Evolutionary conservation across 202 grass and related monocot genomes (phyloP).

Genomic region (Cymbopogon flexuosus): DNA sequence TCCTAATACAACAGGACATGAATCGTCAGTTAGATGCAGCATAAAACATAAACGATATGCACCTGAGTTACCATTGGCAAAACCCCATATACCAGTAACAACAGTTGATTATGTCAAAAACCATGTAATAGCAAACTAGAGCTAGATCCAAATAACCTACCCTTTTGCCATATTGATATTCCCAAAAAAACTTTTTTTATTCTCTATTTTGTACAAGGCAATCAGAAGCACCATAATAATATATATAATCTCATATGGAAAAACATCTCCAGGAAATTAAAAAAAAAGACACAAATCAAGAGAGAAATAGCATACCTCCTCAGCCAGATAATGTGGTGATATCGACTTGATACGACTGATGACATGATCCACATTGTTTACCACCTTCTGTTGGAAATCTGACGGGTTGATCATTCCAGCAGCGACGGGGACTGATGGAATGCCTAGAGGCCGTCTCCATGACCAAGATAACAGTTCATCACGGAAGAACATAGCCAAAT

Average conservation of each 20-base stretch:
- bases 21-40: background rate
- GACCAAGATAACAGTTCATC: slow-evolving; percentile 98
- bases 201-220: background rate
- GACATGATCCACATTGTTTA: slow-evolving; percentile 79
- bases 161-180: background rate
- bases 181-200: background rate
- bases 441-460: slow-evolving; percentile 90
- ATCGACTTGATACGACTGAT: slow-evolving; percentile 76
- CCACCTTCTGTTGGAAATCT: slow-evolving; percentile 94
- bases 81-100: background rate
- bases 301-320: slow-evolving; percentile 57
- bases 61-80: background rate
- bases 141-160: background rate
- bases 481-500: slow-evolving; percentile 98
- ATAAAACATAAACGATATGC: background rate
- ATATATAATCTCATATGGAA: background rate
- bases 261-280: background rate
- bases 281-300: background rate
- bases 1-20: slow-evolving; percentile 48
- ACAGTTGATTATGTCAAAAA: background rate
- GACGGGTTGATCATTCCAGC: slow-evolving; percentile 63
- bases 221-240: background rate
- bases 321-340: slow-evolving; percentile 78
- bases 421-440: slow-evolving; percentile 64
- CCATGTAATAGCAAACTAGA: background rate